Evolutionary conservation across 1,139 yeast species (phyloP).

Genomic region (Scheffersomyces illinoinensis): DNA sequence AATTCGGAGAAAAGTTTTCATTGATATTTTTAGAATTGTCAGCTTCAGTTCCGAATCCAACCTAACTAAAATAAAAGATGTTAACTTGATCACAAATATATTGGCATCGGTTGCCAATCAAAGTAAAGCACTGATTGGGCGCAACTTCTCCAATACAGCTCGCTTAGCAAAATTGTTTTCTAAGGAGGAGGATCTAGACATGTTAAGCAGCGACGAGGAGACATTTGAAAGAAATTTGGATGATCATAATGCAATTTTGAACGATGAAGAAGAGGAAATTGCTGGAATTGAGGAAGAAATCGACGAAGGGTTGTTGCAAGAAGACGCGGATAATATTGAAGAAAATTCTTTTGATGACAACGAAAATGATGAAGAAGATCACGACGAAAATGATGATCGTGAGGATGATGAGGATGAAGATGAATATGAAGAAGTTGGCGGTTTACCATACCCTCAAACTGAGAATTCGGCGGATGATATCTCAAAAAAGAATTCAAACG

Average conservation of each 20-base stretch:
- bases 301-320: slow-evolving; percentile 10
- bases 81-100: slow-evolving; percentile 44
- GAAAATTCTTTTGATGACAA: slow-evolving; percentile 9
- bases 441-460: neutral
- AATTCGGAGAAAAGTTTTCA: slow-evolving; percentile 60
- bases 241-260: neutral
- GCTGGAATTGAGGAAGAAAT: slow-evolving; percentile 9
- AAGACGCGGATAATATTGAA: slow-evolving; percentile 2
- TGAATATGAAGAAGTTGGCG: slow-evolving; percentile 1
- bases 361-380: slow-evolving; percentile 11
- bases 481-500: slow-evolving; percentile 24
- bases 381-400: slow-evolving; percentile 2
- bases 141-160: slow-evolving; percentile 9
- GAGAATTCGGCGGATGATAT: slow-evolving; percentile 11
- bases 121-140: slow-evolving; percentile 32
- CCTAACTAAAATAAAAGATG: slow-evolving; percentile 19
- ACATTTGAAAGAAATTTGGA: neutral
- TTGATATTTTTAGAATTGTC: slow-evolving; percentile 57
- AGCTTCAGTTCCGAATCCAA: slow-evolving; percentile 24
- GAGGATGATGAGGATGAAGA: slow-evolving; percentile 1
- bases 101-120: slow-evolving; percentile 76
- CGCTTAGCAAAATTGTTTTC: neutral
- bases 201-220: slow-evolving; percentile 10
- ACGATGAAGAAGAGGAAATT: slow-evolving; percentile 5
- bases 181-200: slow-evolving; percentile 13